Evolutionary conservation across 1,284 basidiomycete genomes (phyloP).

Genomic region (Psilocybe mexicana): DNA sequence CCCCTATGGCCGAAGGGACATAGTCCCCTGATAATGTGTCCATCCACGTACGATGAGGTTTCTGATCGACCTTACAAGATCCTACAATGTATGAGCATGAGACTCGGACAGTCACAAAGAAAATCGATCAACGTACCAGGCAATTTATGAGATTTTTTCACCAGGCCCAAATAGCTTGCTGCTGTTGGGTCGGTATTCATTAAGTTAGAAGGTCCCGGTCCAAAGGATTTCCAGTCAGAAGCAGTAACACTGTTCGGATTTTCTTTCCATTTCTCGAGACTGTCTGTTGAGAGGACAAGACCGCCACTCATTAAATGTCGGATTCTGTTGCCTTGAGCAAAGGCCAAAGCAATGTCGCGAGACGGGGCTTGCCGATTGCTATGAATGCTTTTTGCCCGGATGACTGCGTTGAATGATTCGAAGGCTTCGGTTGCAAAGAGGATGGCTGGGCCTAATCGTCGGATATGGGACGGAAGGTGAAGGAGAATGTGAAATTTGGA

Average conservation of each 20-base stretch:
- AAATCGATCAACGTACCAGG: no score
- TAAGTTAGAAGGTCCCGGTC: neutral
- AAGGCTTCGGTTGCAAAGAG: constrained; percentile 45
- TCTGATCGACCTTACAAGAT: no score
- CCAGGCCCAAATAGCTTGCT: neutral
- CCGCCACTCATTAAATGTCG: constrained; percentile 39
- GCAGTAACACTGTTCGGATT: neutral
- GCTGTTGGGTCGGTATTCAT: neutral
- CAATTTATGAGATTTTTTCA: no score
- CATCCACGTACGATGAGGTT: no score
- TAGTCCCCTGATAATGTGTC: no score
- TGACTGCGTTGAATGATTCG: constrained; percentile 48
- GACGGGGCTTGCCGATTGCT: constrained; percentile 46
- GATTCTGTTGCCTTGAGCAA: constrained; percentile 35
- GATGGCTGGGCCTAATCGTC: constrained; percentile 38
- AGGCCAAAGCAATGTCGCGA: constrained; percentile 38
- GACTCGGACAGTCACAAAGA: no score
- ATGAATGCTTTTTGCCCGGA: constrained; percentile 40
- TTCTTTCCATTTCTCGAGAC: neutral
- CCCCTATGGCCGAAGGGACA: no score
- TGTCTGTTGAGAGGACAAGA: constrained; percentile 1
- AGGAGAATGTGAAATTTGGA: constrained; percentile 40
- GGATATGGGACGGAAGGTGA: constrained; percentile 33
- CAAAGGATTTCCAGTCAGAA: neutral
- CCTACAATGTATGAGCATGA: no score